These are phyloP conservation scores for Candida michaelii DNA, from an alignment of 805 yeast genomes.

Conservation along the genomic window DNA sequence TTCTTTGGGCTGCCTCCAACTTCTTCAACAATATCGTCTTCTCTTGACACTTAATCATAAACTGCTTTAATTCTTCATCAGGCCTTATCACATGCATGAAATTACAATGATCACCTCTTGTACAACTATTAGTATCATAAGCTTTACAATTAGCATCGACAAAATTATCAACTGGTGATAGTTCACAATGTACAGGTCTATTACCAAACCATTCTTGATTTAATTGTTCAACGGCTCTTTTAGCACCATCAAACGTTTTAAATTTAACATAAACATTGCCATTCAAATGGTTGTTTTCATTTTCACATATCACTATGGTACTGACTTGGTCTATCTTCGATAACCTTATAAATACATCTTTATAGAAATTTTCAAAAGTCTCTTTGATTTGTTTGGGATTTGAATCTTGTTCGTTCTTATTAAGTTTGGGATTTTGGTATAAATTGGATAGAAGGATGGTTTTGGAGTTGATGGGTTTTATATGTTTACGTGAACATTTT, in stretches of 20 bases:
- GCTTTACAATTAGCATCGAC: constrained; percentile 75
- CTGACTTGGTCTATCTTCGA: constrained; percentile 51
- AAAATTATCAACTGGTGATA: constrained; percentile 71
- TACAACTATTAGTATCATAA: constrained; percentile 61
- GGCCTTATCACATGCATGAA: constrained; percentile 79
- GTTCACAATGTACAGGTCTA: constrained; percentile 75
- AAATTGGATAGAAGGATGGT: constrained; percentile 67
- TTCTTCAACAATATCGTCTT: constrained; percentile 24
- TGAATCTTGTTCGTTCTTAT: constrained; percentile 31
- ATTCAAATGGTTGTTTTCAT: constrained; percentile 74
- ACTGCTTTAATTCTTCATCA: constrained; percentile 37
- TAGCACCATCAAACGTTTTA: constrained; percentile 55
- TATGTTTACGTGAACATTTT: constrained; percentile 74
- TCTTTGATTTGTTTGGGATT: constrained; percentile 40
- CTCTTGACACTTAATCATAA: constrained; percentile 40
- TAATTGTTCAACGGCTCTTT: constrained; percentile 55
- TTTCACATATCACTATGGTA: constrained; percentile 75
- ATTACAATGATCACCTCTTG: constrained; percentile 74
- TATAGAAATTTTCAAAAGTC: constrained; percentile 60
- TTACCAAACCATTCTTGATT: constrained; percentile 82
- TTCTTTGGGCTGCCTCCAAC: constrained; percentile 11
- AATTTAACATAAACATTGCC: constrained; percentile 84
- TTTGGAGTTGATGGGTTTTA: constrained; percentile 61
- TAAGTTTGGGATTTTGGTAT: constrained; percentile 59
- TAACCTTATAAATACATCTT: constrained; percentile 69